phyloP scores from a whole-genome alignment of 129 eudicot genomes.

The Flaveria sonorensis region DNA sequence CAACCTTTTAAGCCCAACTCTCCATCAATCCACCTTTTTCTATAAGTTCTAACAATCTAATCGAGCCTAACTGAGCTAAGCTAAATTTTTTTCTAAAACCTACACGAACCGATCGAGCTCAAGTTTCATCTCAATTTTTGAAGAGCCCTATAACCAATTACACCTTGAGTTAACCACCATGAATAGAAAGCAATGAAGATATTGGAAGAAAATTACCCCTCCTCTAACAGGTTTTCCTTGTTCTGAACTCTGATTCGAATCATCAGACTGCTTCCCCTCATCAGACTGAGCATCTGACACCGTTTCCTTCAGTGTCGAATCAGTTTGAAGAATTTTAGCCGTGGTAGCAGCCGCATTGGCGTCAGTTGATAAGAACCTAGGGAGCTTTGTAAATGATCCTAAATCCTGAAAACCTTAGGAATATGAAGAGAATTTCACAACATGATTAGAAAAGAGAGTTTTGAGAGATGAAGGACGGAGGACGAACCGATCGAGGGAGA shows the following conservation, averaged over 20 bases:
- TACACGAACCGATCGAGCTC: too few relatives aligned
- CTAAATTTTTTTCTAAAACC: too few relatives aligned
- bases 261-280: slow-evolving; percentile 47
- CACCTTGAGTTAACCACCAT: background rate
- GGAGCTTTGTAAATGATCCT: slow-evolving; percentile 32
- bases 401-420: slow-evolving; percentile 29
- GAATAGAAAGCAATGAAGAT: background rate
- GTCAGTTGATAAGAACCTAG: slow-evolving; percentile 51
- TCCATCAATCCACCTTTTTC: too few relatives aligned
- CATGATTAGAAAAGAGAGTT: background rate
- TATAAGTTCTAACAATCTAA: too few relatives aligned
- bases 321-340: slow-evolving; percentile 29
- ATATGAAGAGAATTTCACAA: background rate
- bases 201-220: slow-evolving; percentile 47
- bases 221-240: slow-evolving; percentile 78
- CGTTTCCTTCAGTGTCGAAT: slow-evolving; percentile 31
- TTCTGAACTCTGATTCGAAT: slow-evolving; percentile 52
- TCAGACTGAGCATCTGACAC: slow-evolving; percentile 39
- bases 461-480: background rate
- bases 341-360: slow-evolving; percentile 25
- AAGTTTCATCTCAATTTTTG: too few relatives aligned
- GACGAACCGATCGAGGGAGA: slow-evolving; percentile 40
- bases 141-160: background rate
- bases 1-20: too few relatives aligned
- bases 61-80: too few relatives aligned